phyloP scores from a whole-genome alignment of 768 basidiomycete species.

The Xanthoconium stramineum region DNA sequence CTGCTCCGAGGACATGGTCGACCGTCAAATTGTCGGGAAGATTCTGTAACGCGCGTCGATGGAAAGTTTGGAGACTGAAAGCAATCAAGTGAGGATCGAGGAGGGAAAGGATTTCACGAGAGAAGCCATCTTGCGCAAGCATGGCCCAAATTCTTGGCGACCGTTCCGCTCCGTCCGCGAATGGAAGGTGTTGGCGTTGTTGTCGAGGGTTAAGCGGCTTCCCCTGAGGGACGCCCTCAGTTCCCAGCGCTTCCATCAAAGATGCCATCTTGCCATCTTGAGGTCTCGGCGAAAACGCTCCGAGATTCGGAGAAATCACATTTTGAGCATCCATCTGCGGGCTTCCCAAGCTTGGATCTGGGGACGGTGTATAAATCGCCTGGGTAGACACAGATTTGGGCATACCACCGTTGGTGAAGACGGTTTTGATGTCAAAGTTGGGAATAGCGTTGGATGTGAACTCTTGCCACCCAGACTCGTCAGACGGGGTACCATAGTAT shows the following conservation, averaged over 20 bases:
- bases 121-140: constrained; percentile 64
- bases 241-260: constrained; percentile 44
- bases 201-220: constrained; percentile 26
- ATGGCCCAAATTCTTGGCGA: constrained; percentile 44
- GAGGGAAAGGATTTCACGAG: constrained; percentile 58
- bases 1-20: constrained; percentile 39
- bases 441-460: constrained; percentile 56
- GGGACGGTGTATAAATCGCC: constrained; percentile 51
- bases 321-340: constrained; percentile 14
- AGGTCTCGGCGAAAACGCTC: constrained; percentile 54
- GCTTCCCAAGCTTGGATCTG: constrained; percentile 34
- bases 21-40: constrained; percentile 54
- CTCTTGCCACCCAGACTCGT: constrained; percentile 53
- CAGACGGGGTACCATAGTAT: constrained; percentile 52
- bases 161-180: constrained; percentile 22
- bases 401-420: constrained; percentile 32
- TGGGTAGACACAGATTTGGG: constrained; percentile 49
- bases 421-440: constrained; percentile 26
- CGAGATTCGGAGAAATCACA: constrained; percentile 41
- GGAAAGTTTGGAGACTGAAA: constrained; percentile 59
- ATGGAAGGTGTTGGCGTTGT: constrained; percentile 20
- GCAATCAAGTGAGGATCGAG: constrained; percentile 64
- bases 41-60: constrained; percentile 49
- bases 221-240: constrained; percentile 18
- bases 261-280: constrained; percentile 41